Evolutionary conservation across 805 yeast species (phyloP).

Genomic region (Yarrowia sp.): DNA sequence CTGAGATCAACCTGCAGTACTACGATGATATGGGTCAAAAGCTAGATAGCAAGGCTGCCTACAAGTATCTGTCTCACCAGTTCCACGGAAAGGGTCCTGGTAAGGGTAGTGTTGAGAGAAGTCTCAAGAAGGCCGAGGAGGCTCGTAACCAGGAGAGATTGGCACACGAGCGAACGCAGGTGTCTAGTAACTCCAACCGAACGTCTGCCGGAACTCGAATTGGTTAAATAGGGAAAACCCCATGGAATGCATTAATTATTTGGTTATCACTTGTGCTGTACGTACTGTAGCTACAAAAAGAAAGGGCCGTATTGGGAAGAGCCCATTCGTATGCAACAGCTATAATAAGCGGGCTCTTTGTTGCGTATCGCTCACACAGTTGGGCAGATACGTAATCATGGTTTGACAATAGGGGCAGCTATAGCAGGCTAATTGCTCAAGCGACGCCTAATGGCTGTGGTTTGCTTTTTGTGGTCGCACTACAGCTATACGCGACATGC

Average conservation of each 20-base stretch:
- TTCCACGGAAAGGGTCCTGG: conserved; percentile 62
- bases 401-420: not conserved
- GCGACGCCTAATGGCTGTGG: too few species aligned
- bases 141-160: conserved; percentile 16
- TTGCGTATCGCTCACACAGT: too few species aligned
- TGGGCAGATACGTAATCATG: not conserved
- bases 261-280: too few species aligned
- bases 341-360: not conserved
- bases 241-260: too few species aligned
- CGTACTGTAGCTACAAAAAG: too few species aligned
- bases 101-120: conserved; percentile 40
- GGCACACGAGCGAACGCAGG: conserved; percentile 8
- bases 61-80: conserved; percentile 68
- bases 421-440: too few species aligned
- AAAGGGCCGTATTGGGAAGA: too few species aligned
- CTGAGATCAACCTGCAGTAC: conserved; percentile 51
- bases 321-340: not conserved
- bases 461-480: too few species aligned
- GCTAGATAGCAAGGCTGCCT: conserved; percentile 65
- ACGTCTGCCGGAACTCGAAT: conserved; percentile 5
- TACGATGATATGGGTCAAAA: conserved; percentile 62
- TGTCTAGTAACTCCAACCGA: not conserved
- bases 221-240: not conserved
- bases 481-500: too few species aligned
- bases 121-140: conserved; percentile 36